Evolutionary conservation across 345 rosid genomes (phyloP).

Genomic region (Leavenworthia alabamica): DNA sequence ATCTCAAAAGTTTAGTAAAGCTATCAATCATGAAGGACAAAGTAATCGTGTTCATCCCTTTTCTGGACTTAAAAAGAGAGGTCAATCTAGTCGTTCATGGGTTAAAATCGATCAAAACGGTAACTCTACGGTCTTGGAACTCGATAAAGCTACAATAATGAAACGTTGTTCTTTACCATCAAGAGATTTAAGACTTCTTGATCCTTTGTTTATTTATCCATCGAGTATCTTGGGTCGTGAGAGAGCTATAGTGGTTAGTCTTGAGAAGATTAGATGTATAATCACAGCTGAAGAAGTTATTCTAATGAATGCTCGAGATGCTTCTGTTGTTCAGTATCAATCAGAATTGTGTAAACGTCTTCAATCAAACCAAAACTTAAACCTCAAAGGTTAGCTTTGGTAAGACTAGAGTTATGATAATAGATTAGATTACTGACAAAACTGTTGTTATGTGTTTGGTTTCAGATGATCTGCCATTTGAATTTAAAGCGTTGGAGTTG

Average conservation of each 20-base stretch:
- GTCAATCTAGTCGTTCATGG: conserved; percentile 88
- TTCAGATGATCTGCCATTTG: conserved; percentile 96
- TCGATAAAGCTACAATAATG: conserved; percentile 84
- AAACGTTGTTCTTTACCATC: conserved; percentile 88
- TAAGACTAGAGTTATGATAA: neutral
- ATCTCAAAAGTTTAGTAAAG: conserved; percentile 37
- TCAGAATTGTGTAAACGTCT: conserved; percentile 82
- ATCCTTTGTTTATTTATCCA: conserved; percentile 92
- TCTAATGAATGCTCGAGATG: conserved; percentile 84
- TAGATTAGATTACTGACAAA: conserved; percentile 16
- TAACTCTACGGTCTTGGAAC: conserved; percentile 54
- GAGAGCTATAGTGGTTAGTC: conserved; percentile 87
- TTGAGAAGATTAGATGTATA: conserved; percentile 88
- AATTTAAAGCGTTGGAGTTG: conserved; percentile 85
- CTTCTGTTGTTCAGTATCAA: conserved; percentile 62
- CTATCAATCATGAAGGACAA: conserved; percentile 32
- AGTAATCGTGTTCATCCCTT: conserved; percentile 38
- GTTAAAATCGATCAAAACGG: conserved; percentile 77
- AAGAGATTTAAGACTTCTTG: conserved; percentile 85
- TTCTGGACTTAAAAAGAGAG: conserved; percentile 71
- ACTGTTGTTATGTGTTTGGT: conserved; percentile 17
- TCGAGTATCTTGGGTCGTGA: conserved; percentile 86
- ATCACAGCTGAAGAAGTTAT: conserved; percentile 92
- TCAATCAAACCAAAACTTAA: conserved; percentile 51
- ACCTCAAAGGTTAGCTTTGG: conserved; percentile 38